Percentiles rank a stretch among this genome's conserved stretches.
Conservation (phyloP, 2,329 filamentous ascomycete species). For the Fusarium bulbicola region DNA sequence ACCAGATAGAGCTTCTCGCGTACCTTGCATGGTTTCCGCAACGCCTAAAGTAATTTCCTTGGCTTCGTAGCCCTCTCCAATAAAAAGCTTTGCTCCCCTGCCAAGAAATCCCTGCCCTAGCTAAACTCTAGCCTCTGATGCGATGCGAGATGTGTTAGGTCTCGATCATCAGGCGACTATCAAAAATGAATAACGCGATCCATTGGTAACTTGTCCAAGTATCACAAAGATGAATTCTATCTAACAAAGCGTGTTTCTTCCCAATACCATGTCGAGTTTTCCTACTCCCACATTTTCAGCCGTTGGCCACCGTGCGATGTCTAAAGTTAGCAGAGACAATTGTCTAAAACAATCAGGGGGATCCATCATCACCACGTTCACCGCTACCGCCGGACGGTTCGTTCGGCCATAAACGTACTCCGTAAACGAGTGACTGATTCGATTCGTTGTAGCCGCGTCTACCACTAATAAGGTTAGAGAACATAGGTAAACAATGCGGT, state of each 20-base stretch:
- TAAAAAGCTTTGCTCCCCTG: conserved; percentile 24
- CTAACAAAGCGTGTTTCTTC: background rate
- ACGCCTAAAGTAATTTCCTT: conserved; percentile 13
- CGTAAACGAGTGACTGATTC: background rate
- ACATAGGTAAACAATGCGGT: background rate
- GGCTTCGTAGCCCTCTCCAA: conserved; percentile 11
- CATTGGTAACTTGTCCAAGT: background rate
- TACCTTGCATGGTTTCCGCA: conserved; percentile 19
- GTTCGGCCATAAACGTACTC: background rate
- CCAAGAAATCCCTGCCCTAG: conserved; percentile 26
- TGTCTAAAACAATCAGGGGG: conserved; percentile 17
- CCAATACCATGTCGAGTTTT: background rate
- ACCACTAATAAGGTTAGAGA: background rate
- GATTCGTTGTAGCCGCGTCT: background rate
- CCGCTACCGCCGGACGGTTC: conserved; percentile 1
- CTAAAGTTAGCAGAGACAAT: background rate
- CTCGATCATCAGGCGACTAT: background rate
- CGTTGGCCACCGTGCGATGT: background rate
- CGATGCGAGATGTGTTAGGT: background rate
- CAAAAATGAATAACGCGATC: background rate
- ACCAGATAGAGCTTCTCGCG: conserved; percentile 7
- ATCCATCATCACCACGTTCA: conserved; percentile 20
- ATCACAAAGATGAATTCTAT: background rate
- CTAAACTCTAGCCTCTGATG: background rate
- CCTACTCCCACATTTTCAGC: background rate